Conservation (phyloP, 225 moss, liverwort and hornwort genomes). For the Polytrichum commune region DNA sequence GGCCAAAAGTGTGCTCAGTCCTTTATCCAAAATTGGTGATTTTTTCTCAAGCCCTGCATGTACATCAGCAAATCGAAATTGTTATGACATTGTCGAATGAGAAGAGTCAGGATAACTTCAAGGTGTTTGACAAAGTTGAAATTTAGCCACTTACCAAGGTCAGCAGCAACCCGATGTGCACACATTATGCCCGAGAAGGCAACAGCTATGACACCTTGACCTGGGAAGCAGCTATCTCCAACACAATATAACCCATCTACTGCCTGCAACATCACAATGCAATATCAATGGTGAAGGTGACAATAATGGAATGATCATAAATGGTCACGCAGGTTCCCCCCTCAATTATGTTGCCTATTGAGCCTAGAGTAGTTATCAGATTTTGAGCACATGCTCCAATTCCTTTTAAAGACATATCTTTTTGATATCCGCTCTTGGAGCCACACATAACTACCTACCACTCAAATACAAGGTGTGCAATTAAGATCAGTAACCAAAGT, state of each 20-base stretch:
- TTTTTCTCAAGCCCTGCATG: slow-evolving; percentile 70
- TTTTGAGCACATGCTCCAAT: too few relatives aligned
- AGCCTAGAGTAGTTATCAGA: too few relatives aligned
- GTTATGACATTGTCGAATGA: background rate
- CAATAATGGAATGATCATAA: too few relatives aligned
- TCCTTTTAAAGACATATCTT: too few relatives aligned
- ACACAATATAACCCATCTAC: slow-evolving; percentile 88
- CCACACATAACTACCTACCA: too few relatives aligned
- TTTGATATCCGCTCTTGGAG: too few relatives aligned
- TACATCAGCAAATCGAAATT: background rate
- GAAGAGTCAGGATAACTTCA: background rate
- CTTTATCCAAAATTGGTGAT: slow-evolving; percentile 57
- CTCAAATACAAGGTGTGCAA: too few relatives aligned
- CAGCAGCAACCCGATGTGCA: slow-evolving; percentile 87
- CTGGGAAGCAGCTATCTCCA: slow-evolving; percentile 95
- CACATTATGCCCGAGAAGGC: slow-evolving; percentile 96
- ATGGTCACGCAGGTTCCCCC: too few relatives aligned
- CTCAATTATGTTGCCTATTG: too few relatives aligned
- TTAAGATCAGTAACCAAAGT: too few relatives aligned
- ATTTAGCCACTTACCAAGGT: slow-evolving; percentile 45
- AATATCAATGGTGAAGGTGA: too few relatives aligned
- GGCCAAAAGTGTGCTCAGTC: slow-evolving; percentile 65
- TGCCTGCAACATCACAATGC: slow-evolving; percentile 28
- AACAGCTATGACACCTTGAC: slow-evolving; percentile 94
- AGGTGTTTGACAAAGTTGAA: background rate